These are phyloP conservation scores for Verruconis gallopava DNA, from an alignment of 2,329 filamentous ascomycete species.

Conservation along the genomic window DNA sequence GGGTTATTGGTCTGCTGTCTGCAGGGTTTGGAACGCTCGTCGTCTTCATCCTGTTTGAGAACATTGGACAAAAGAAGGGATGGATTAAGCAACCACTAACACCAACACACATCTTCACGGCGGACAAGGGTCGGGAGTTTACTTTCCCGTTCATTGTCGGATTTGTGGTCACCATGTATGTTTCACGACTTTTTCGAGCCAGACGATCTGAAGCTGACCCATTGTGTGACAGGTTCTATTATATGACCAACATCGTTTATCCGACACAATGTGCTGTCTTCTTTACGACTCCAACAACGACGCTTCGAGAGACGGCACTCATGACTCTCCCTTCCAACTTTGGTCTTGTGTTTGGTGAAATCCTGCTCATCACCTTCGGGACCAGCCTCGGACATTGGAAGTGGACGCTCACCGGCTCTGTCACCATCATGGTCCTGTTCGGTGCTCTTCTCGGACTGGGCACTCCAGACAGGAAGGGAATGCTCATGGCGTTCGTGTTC, in stretches of 20 bases:
- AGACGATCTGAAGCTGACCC: too few species aligned
- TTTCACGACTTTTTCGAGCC: too few species aligned
- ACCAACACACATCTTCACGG: conserved; percentile 34
- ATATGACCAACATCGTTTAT: conserved; percentile 8
- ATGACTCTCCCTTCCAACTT: conserved; percentile 8
- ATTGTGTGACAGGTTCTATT: too few species aligned
- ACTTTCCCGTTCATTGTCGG: conserved; percentile 33
- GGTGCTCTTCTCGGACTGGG: conserved; percentile 6
- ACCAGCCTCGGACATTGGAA: conserved; percentile 8
- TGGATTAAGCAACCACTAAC: conserved; percentile 20
- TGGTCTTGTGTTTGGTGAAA: conserved; percentile 8
- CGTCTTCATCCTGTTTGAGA: conserved; percentile 22
- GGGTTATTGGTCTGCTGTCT: conserved; percentile 21
- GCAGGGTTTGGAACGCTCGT: conserved; percentile 20
- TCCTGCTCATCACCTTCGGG: conserved; percentile 10
- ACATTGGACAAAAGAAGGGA: conserved; percentile 13
- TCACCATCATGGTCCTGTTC: conserved; percentile 8
- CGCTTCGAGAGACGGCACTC: conserved; percentile 18
- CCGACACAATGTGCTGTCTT: conserved; percentile 7
- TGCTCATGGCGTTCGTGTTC: conserved; percentile 14
- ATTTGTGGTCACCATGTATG: conserved; percentile 31
- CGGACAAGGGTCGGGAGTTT: conserved; percentile 33
- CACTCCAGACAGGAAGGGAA: conserved; percentile 7
- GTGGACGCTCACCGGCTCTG: conserved; percentile 5
- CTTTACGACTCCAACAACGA: conserved; percentile 17